These are phyloP conservation scores for Orbilia ellipsospora DNA, from an alignment of 2,329 filamentous ascomycete species.

Conservation along the genomic window DNA sequence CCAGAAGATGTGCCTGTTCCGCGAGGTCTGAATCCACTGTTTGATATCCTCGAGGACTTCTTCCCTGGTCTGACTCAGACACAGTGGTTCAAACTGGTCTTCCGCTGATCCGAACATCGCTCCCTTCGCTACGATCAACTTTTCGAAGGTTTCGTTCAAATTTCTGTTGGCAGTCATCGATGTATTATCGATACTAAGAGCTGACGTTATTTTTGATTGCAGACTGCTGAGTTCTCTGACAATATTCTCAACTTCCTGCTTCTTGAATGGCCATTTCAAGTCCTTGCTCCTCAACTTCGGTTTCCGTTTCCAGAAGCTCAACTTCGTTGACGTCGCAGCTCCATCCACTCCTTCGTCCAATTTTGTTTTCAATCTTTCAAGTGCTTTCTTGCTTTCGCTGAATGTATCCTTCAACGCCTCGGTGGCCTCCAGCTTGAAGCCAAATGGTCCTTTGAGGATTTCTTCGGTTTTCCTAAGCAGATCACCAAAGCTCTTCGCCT, in stretches of 20 bases:
- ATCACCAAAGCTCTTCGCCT: not conserved
- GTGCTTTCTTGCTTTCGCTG: not conserved
- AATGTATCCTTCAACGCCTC: not conserved
- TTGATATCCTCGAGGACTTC: conserved; percentile 56
- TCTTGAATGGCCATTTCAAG: conserved; percentile 19
- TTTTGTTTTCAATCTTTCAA: not conserved
- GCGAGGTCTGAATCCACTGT: conserved; percentile 25
- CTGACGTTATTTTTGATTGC: not conserved
- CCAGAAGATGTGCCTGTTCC: conserved; percentile 58
- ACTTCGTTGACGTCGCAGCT: not conserved
- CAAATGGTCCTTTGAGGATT: conserved; percentile 4
- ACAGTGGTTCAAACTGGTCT: conserved; percentile 55
- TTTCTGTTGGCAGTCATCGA: not conserved
- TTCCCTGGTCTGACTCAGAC: conserved; percentile 57
- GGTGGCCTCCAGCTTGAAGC: conserved; percentile 4
- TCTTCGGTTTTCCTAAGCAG: conserved; percentile 11
- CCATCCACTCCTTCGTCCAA: conserved; percentile 12
- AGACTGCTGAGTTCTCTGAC: not conserved
- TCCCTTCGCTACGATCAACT: conserved; percentile 24
- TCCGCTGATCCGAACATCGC: conserved; percentile 56
- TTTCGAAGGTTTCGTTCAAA: not conserved
- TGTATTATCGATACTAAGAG: conserved; percentile 11
- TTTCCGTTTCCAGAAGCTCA: not conserved
- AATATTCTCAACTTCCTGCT: conserved; percentile 8
- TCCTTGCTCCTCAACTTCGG: not conserved